These are phyloP conservation scores for Allium cepa DNA, from an alignment of 106 monocot species.

Conservation along the genomic window DNA sequence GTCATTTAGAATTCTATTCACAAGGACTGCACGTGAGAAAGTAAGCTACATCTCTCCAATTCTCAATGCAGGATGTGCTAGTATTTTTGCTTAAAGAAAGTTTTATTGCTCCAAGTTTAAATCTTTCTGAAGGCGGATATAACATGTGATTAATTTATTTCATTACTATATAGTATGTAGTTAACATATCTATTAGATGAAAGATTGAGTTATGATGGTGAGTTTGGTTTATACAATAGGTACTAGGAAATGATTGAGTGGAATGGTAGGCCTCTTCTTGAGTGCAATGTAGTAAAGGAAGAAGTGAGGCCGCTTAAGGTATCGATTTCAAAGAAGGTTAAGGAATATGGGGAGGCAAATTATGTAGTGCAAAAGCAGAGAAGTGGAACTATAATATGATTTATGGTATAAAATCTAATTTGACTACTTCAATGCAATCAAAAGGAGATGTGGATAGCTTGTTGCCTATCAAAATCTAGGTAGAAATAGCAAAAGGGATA, in stretches of 20 bases:
- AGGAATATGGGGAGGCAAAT: conserved; percentile 49
- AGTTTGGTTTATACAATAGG: conserved; percentile 25
- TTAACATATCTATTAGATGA: too few species aligned
- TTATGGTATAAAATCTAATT: conserved; percentile 82
- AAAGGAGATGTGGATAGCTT: conserved; percentile 78
- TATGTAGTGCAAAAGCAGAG: conserved; percentile 55
- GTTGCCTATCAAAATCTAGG: conserved; percentile 67
- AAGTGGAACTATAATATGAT: conserved; percentile 68
- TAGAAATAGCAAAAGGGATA: conserved; percentile 57
- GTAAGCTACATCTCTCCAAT: conserved; percentile 81
- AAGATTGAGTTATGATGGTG: neutral
- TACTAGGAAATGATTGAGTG: conserved; percentile 76
- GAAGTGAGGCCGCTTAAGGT: conserved; percentile 49
- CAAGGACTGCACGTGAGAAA: conserved; percentile 66
- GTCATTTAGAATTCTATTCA: conserved; percentile 71
- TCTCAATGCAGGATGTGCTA: conserved; percentile 73
- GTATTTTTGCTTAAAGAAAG: conserved; percentile 60
- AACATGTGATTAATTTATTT: conserved; percentile 43
- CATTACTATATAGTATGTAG: too few species aligned
- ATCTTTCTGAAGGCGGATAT: conserved; percentile 75
- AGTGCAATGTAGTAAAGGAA: conserved; percentile 38
- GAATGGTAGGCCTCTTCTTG: conserved; percentile 44
- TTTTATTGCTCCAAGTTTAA: conserved; percentile 39
- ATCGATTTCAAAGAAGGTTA: conserved; percentile 76
- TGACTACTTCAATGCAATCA: conserved; percentile 71